These are phyloP conservation scores for Elsinoe arachidis DNA, from an alignment of 2,329 filamentous ascomycete species.

Conservation along the genomic window DNA sequence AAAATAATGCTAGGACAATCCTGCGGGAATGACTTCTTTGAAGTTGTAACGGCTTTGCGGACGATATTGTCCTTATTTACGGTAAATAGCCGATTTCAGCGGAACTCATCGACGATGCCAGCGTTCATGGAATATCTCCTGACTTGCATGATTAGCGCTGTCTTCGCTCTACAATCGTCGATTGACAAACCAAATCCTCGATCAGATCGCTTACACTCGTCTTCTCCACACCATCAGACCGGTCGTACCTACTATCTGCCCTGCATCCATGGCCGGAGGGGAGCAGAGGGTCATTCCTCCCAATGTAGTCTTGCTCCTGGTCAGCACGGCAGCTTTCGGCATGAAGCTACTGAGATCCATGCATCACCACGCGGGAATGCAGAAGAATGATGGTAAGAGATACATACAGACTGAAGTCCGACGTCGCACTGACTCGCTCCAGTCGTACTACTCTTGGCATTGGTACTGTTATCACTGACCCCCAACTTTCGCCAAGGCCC, in stretches of 20 bases:
- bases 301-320: not conserved
- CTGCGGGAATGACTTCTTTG: no score
- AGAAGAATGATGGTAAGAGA: not conserved
- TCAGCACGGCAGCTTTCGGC: not conserved
- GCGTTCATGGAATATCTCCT: not conserved
- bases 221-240: not conserved
- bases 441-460: not conserved
- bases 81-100: not conserved
- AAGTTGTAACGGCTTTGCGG: no score
- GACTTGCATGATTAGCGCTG: not conserved
- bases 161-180: not conserved
- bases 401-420: no score
- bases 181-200: not conserved
- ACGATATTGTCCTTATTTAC: not conserved
- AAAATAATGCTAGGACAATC: not conserved
- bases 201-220: not conserved
- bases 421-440: not conserved
- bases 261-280: not conserved
- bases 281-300: not conserved
- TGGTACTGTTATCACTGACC: not conserved
- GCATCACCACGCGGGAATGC: not conserved
- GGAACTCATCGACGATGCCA: not conserved
- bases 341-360: not conserved
- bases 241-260: not conserved
- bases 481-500: not conserved